Conservation (phyloP, 768 basidiomycete genomes). For the Psilocybe sp. region DNA sequence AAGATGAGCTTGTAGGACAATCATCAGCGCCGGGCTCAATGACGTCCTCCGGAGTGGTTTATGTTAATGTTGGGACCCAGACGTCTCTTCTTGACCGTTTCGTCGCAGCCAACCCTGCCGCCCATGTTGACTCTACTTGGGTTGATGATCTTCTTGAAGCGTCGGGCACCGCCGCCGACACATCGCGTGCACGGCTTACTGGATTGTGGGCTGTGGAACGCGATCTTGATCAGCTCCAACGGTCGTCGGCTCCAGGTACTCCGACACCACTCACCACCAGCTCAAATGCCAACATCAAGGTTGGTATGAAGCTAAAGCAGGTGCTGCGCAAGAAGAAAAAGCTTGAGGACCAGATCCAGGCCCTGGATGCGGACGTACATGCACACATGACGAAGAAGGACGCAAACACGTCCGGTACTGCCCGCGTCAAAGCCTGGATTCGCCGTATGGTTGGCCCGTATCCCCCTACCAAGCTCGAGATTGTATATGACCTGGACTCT, state of each 20-base stretch:
- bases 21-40: slow-evolving; percentile 1
- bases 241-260: neutral
- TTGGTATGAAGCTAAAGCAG: slow-evolving; percentile 32
- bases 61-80: slow-evolving; percentile 24
- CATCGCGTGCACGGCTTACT: slow-evolving; percentile 17
- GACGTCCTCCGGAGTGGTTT: slow-evolving; percentile 9
- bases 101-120: slow-evolving; percentile 6
- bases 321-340: slow-evolving; percentile 42
- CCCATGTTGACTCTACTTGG: slow-evolving; percentile 28
- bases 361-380: slow-evolving; percentile 19
- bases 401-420: slow-evolving; percentile 30
- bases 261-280: neutral
- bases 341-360: slow-evolving; percentile 30
- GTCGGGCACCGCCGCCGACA: slow-evolving; percentile 29
- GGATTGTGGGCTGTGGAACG: slow-evolving; percentile 31
- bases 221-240: slow-evolving; percentile 23
- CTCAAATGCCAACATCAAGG: slow-evolving; percentile 7
- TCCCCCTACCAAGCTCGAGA: slow-evolving; percentile 31
- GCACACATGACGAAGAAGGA: slow-evolving; percentile 23
- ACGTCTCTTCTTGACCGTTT: slow-evolving; percentile 21
- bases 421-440: slow-evolving; percentile 61
- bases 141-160: slow-evolving; percentile 33
- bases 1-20: slow-evolving; percentile 8
- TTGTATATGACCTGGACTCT: slow-evolving; percentile 37
- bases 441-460: slow-evolving; percentile 52